Percentiles rank a stretch among this genome's conserved stretches.
Conservation (phyloP, 1,139 yeast genomes). For the Pichia sorboxylosa region DNA sequence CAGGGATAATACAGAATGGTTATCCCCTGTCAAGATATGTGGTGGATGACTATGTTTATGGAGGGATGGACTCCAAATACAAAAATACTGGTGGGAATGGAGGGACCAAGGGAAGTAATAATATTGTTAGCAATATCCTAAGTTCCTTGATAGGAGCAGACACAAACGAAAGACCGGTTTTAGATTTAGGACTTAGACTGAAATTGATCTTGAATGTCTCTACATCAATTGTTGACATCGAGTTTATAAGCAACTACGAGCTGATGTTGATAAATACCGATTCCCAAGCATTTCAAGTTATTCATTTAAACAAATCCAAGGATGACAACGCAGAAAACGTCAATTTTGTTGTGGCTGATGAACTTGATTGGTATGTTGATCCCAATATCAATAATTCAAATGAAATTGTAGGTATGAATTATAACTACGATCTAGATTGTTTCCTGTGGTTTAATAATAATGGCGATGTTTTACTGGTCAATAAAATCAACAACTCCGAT, state of each 20-base stretch:
- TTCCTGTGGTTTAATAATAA: slow-evolving; percentile 20
- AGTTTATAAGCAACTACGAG: slow-evolving; percentile 23
- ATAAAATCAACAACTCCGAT: slow-evolving; percentile 8
- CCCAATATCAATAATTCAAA: slow-evolving; percentile 7
- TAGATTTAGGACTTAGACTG: slow-evolving; percentile 28
- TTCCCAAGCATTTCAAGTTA: slow-evolving; percentile 30
- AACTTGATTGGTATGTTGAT: slow-evolving; percentile 22
- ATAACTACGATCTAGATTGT: slow-evolving; percentile 16
- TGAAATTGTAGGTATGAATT: slow-evolving; percentile 14
- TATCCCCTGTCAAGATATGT: slow-evolving; percentile 22
- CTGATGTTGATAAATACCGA: slow-evolving; percentile 27
- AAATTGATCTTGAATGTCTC: slow-evolving; percentile 35
- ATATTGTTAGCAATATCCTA: slow-evolving; percentile 19
- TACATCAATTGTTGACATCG: slow-evolving; percentile 27
- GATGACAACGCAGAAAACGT: slow-evolving; percentile 15
- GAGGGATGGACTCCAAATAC: slow-evolving; percentile 9
- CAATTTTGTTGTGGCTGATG: slow-evolving; percentile 20
- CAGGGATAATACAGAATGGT: slow-evolving; percentile 35
- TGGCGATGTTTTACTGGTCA: slow-evolving; percentile 21
- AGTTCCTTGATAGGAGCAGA: slow-evolving; percentile 16
- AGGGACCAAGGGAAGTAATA: no score
- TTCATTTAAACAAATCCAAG: slow-evolving; percentile 24
- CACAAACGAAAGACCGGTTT: slow-evolving; percentile 18
- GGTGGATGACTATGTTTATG: slow-evolving; percentile 15
- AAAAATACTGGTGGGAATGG: slow-evolving; percentile 11